A percentile compares a stretch with the other conserved stretches of the same genome.
These are phyloP conservation scores for Nemania serpens DNA, from an alignment of 2,329 filamentous ascomycete species.

Conservation along the genomic window DNA sequence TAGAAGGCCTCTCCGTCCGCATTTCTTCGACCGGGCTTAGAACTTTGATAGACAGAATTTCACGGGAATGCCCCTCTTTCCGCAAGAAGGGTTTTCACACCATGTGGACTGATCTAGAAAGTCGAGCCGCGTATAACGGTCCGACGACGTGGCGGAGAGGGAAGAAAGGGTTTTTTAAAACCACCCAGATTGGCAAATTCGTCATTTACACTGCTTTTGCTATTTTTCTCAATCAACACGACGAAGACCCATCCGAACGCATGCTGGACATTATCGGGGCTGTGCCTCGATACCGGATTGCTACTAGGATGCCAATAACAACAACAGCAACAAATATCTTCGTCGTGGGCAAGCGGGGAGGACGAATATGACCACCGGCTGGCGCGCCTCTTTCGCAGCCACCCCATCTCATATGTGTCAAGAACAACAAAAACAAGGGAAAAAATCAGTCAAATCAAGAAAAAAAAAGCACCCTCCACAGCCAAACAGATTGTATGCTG, in stretches of 20 bases:
- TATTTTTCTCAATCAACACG: slow-evolving; percentile 27
- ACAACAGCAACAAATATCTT: slow-evolving; percentile 7
- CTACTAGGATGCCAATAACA: slow-evolving; percentile 24
- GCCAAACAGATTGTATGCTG: slow-evolving; percentile 24
- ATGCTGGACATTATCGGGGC: slow-evolving; percentile 15
- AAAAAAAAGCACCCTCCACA: slow-evolving; percentile 16
- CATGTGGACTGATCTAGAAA: slow-evolving; percentile 9
- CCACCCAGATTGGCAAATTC: slow-evolving; percentile 30
- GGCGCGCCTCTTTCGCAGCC: slow-evolving; percentile 43
- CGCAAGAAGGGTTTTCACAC: slow-evolving; percentile 12
- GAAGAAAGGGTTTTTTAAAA: slow-evolving; percentile 35
- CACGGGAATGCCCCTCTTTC: slow-evolving; percentile 23
- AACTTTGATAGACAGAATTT: slow-evolving; percentile 18
- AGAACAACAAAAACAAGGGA: slow-evolving; percentile 25
- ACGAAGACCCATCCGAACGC: slow-evolving; percentile 27
- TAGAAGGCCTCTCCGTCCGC: slow-evolving; percentile 23
- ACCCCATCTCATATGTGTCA: slow-evolving; percentile 40
- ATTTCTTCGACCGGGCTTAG: slow-evolving; percentile 5
- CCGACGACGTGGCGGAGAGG: slow-evolving; percentile 16
- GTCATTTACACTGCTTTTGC: slow-evolving; percentile 37
- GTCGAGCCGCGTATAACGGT: slow-evolving; percentile 20
- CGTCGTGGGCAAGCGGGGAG: slow-evolving; percentile 34
- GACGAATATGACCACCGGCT: slow-evolving; percentile 40
- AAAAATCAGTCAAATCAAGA: slow-evolving; percentile 15
- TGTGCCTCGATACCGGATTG: slow-evolving; percentile 32